Evolutionary conservation across 768 basidiomycete genomes (phyloP), one percentile per base, ranked within the genome.

Genomic region (Sporobolomyces roseus): DNA sequence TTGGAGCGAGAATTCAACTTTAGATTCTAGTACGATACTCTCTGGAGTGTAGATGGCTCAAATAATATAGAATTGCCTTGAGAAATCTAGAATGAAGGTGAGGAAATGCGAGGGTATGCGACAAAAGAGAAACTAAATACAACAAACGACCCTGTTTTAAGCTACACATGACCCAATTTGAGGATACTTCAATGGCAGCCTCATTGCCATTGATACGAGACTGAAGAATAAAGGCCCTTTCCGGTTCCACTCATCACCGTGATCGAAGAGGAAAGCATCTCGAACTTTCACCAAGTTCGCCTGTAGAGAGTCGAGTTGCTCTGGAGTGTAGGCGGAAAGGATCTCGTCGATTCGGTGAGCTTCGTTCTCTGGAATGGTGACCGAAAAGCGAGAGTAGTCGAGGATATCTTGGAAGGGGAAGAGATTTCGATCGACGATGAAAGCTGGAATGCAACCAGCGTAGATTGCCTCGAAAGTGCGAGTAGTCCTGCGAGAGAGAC

Each of bases 381-480:
- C 73, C 25, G 79, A 79, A 74, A 81, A 78, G 58, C 77, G 78
- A 27, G 78, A 77, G 76, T 79, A 81, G 68, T 81, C 80, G 61
- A 81, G 72, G 60, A 80, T 75, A 63, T 78, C 77, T 38, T 77
- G 77, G 73, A 78, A 81, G 21, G 81, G 81, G 74, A 77, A 78
- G 65, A 79, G 75, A 9, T 79, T 75, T 8, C 78, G 78, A 69
- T 81, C 80, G 70, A 79, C 78, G 52, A 79, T 77, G 50, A 81
- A 75, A 45, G 80, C 79, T 23, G 81, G 80, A 33, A 81, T 81
- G 70, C 81, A 81, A 45, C 81, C 81, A 27, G 80, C 78, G 68
- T 78, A 81, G 51, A 81, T 79, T 23, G 79, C 79, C 59, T 81
- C 80, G 70, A 77, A 77, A 5, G 77, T 74, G 16, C 79, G 77